Evolutionary conservation across 257 asterid genomes (phyloP), one percentile per base, ranked within the genome.

Genomic region (Jacaranda copaia): DNA sequence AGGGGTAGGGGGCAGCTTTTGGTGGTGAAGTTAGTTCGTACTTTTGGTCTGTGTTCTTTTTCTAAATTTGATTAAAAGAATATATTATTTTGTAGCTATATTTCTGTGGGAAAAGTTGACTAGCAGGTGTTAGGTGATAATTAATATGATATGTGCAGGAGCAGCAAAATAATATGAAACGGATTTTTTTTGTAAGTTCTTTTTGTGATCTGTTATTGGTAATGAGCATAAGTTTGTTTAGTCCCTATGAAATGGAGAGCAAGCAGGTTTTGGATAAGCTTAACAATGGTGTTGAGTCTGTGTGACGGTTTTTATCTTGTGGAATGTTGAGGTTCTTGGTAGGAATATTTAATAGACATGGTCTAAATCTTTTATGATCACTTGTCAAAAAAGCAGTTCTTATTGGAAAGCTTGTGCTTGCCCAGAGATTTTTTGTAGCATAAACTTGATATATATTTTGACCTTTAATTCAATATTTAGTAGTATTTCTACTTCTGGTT

Each of bases 61-160:
- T 13, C 19, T 46, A 25, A 12, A 49, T 46, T 48, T 35, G 20
- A 14, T 4, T 32, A 1, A 12, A 42, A 25, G 19, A 11, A 14
- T 13, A n/a, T 59, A 5, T 8, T 77, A 45, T 11, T 15, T 77
- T 67, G 19, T 51, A 35, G 8, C 8, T n/a, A 14, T n/a, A 4
- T 11, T 18, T 61, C 10, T 68, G 1, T 68, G 20, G 39, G 46
- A 18, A 43, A 6, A 7, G 0, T 38, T 65, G 51, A 15, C 0
- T 49, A 48, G 74, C 35, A 32, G 64, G 49, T 70, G 5, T 52
- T 18, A 25, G 49, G 32, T 52, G 64, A 70, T 55, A 16, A 35
- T 69, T 20, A 53, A 14, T n/a, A n/a, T 36, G 5, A 45, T 45
- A 20, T 2, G 40, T 67, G 56, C 53, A 64, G 70, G 52, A n/a